These are phyloP conservation scores for Phialophora expanda DNA, from an alignment of 2,329 filamentous ascomycete genomes.

Conservation along the genomic window DNA sequence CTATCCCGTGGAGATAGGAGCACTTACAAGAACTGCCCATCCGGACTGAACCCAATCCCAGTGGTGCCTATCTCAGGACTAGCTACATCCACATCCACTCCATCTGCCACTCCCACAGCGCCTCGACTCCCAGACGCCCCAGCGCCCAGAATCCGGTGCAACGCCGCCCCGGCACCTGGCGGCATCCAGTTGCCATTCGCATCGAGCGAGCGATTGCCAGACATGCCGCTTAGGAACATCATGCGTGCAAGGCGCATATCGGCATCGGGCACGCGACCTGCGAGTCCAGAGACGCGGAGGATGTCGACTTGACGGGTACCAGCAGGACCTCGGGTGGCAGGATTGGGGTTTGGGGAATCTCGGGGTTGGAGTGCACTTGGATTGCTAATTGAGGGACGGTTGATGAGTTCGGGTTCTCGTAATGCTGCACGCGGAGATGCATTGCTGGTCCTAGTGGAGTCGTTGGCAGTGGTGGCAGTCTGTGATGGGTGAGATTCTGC, in stretches of 20 bases:
- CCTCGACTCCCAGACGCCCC: conserved; percentile 36
- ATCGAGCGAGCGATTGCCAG: conserved; percentile 31
- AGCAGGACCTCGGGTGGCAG: not conserved
- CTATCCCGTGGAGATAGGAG: not conserved
- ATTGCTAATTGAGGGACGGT: not conserved
- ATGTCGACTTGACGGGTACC: not conserved
- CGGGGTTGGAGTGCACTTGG: not conserved
- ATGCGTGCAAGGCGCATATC: conserved; percentile 36
- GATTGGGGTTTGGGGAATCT: not conserved
- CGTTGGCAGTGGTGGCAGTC: not conserved
- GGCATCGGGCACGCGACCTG: conserved; percentile 28
- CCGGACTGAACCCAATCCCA: conserved; percentile 54
- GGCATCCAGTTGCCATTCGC: conserved; percentile 40
- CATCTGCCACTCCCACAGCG: conserved; percentile 43
- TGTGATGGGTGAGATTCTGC: conserved; percentile 5
- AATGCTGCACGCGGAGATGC: not conserved
- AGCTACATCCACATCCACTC: conserved; percentile 46
- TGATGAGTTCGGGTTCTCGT: conserved; percentile 7
- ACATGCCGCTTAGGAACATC: conserved; percentile 30
- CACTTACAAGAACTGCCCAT: conserved; percentile 55
- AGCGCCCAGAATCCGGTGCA: conserved; percentile 47
- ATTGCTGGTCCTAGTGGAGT: not conserved
- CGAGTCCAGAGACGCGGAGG: not conserved
- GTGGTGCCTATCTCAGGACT: conserved; percentile 49
- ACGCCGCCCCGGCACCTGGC: conserved; percentile 13